A percentile compares a stretch with the other conserved stretches of the same genome.
Evolutionary conservation across 495 filamentous ascomycete species (phyloP).

Genomic region (Podospora didyma): DNA sequence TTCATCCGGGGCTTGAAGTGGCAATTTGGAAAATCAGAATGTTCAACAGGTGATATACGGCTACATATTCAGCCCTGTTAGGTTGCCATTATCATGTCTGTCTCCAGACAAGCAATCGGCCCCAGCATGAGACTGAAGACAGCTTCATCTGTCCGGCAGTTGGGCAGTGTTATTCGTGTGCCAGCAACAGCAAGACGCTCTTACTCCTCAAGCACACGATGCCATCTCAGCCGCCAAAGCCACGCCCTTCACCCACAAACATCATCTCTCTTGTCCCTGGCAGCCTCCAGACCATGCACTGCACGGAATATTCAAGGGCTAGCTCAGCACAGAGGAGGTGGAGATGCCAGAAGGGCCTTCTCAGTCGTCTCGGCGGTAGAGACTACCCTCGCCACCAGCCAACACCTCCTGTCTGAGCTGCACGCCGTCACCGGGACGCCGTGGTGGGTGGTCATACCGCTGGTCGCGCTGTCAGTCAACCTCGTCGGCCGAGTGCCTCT

Average conservation of each 20-base stretch:
- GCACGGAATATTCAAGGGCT: background rate
- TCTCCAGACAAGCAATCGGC: background rate
- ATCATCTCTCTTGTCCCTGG: background rate
- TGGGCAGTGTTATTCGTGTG: background rate
- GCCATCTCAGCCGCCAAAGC: background rate
- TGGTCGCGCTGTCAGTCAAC: slow-evolving; percentile 62
- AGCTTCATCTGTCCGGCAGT: background rate
- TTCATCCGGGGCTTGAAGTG: too few relatives aligned
- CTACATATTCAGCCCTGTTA: background rate
- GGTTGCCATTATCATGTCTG: background rate
- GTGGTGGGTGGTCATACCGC: slow-evolving; percentile 69
- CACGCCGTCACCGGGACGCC: slow-evolving; percentile 58
- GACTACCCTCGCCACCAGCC: slow-evolving; percentile 46
- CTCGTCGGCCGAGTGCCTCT: slow-evolving; percentile 56
- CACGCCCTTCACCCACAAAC: background rate
- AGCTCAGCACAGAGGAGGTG: background rate
- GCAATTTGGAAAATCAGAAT: too few relatives aligned
- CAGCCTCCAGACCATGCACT: background rate
- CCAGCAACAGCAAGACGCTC: background rate
- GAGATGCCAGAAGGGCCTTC: background rate
- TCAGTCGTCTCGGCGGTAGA: slow-evolving; percentile 29
- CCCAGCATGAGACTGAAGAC: background rate
- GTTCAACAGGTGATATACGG: background rate
- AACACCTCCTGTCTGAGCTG: slow-evolving; percentile 54
- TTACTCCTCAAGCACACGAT: background rate